These are phyloP conservation scores for Trichoderma sp. DNA, from an alignment of 2,329 filamentous ascomycete genomes.

Conservation along the genomic window DNA sequence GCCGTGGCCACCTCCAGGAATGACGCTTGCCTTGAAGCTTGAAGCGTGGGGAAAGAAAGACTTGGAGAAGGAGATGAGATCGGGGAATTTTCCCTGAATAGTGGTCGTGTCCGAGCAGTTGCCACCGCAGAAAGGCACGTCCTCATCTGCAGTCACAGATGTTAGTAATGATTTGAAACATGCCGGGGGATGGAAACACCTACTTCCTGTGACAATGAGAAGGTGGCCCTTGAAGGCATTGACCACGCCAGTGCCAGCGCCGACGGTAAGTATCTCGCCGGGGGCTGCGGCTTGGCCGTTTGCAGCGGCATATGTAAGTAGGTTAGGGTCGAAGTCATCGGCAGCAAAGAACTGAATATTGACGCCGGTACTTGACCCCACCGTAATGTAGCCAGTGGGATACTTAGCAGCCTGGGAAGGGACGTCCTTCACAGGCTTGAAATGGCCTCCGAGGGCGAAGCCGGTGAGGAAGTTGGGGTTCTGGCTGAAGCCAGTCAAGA, in stretches of 20 bases:
- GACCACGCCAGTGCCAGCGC: slow-evolving; percentile 34
- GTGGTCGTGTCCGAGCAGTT: slow-evolving; percentile 53
- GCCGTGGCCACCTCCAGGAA: slow-evolving; percentile 53
- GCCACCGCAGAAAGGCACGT: slow-evolving; percentile 62
- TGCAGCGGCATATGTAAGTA: slow-evolving; percentile 48
- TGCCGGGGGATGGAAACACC: slow-evolving; percentile 24
- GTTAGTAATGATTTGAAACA: background rate
- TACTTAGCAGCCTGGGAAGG: slow-evolving; percentile 35
- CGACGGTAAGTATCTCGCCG: slow-evolving; percentile 61
- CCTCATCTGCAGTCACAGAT: slow-evolving; percentile 38
- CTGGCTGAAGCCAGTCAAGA: slow-evolving; percentile 62
- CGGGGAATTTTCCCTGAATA: slow-evolving; percentile 39
- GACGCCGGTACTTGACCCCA: slow-evolving; percentile 47
- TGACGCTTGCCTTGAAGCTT: slow-evolving; percentile 54
- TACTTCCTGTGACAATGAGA: slow-evolving; percentile 59
- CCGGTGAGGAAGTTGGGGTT: slow-evolving; percentile 46
- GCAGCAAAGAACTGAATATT: slow-evolving; percentile 57
- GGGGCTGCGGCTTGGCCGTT: slow-evolving; percentile 58
- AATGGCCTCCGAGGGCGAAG: slow-evolving; percentile 49
- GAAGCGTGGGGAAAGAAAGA: slow-evolving; percentile 46
- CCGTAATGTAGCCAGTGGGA: slow-evolving; percentile 54
- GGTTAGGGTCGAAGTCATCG: slow-evolving; percentile 54
- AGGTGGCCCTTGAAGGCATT: slow-evolving; percentile 55
- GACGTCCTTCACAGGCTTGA: slow-evolving; percentile 44
- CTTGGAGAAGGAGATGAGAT: slow-evolving; percentile 45